Percentiles rank a stretch among this genome's conserved stretches.
phyloP scores from a whole-genome alignment of 768 basidiomycete species.

The Boletellus emodensis region DNA sequence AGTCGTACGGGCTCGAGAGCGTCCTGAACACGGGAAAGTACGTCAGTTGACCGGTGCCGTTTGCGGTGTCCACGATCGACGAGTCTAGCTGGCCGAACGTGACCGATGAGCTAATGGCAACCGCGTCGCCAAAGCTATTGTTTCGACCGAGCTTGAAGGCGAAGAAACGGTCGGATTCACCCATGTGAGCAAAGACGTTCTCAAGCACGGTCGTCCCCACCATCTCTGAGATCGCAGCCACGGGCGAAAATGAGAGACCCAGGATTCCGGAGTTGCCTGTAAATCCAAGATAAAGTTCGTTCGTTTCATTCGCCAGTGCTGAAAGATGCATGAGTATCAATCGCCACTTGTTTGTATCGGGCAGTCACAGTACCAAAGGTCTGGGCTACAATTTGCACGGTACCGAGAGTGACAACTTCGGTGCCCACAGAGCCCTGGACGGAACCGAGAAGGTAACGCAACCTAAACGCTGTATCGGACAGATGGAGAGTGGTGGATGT shows the following conservation, averaged over 20 bases:
- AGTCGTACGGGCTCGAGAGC: conserved; percentile 40
- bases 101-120: conserved; percentile 39
- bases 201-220: conserved; percentile 44
- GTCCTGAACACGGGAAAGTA: conserved; percentile 40
- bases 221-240: conserved; percentile 43
- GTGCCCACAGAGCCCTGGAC: conserved; percentile 50
- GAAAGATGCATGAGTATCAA: conserved; percentile 2
- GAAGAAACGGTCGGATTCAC: conserved; percentile 43
- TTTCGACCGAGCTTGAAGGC: conserved; percentile 46
- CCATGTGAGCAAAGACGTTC: conserved; percentile 43
- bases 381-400: conserved; percentile 44
- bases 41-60: conserved; percentile 31
- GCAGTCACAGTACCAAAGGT: conserved; percentile 38
- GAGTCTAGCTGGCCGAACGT: conserved; percentile 50
- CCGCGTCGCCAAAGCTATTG: conserved; percentile 14
- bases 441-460: conserved; percentile 50
- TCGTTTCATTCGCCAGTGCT: conserved; percentile 45
- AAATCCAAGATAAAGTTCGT: conserved; percentile 39
- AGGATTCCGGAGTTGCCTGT: conserved; percentile 53
- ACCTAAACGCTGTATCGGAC: conserved; percentile 37
- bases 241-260: conserved; percentile 49
- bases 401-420: conserved; percentile 45
- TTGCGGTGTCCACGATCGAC: conserved; percentile 15
- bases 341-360: background rate
- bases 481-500: conserved; percentile 29